Percentiles rank a stretch among this genome's conserved stretches.
These are phyloP conservation scores for Aureobasidium namibiae DNA, from an alignment of 2,329 filamentous ascomycete genomes.

Conservation along the genomic window DNA sequence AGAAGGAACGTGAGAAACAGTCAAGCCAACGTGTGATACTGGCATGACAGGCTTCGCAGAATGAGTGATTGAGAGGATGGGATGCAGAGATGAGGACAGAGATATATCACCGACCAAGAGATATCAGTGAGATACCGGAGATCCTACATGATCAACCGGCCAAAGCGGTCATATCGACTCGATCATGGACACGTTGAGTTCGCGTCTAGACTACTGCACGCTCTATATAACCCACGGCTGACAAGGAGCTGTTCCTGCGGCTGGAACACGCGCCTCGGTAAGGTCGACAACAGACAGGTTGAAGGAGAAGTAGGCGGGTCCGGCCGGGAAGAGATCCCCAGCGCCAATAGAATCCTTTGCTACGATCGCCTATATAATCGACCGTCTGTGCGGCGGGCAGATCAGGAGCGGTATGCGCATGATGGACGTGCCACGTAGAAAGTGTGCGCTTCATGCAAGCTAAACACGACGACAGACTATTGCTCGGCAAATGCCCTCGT, in stretches of 20 bases:
- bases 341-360: neutral
- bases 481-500: neutral
- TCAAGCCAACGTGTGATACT: conserved; percentile 54
- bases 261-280: neutral
- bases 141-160: neutral
- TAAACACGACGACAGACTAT: neutral
- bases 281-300: neutral
- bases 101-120: neutral
- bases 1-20: conserved; percentile 68
- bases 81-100: neutral
- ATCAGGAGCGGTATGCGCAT: conserved; percentile 12
- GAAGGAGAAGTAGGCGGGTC: neutral
- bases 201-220: conserved; percentile 7
- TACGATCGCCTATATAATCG: conserved; percentile 1
- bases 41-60: conserved; percentile 39
- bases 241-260: neutral
- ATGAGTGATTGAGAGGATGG: neutral
- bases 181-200: conserved; percentile 8
- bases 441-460: conserved; percentile 3
- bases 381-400: conserved; percentile 5
- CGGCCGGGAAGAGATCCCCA: neutral
- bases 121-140: neutral
- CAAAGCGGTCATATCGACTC: neutral
- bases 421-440: conserved; percentile 10
- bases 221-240: neutral